phyloP scores from a whole-genome alignment of 768 basidiomycete species.

The Coprinopsis cinerea region DNA sequence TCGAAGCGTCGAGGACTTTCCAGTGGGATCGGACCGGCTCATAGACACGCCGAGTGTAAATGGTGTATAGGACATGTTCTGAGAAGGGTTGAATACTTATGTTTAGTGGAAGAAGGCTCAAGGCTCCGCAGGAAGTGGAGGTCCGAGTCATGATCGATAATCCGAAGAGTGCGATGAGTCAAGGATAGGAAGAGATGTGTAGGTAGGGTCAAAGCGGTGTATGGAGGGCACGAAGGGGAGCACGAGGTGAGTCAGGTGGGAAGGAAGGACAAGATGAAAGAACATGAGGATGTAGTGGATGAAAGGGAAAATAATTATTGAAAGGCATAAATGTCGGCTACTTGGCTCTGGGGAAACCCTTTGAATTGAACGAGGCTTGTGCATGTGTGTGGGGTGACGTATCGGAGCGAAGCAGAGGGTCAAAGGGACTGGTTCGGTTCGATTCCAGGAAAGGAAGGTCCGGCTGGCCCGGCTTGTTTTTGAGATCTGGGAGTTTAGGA shows the following conservation, averaged over 20 bases:
- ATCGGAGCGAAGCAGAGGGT: neutral
- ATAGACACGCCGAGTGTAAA: no score
- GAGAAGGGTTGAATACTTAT: no score
- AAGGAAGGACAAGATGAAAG: neutral
- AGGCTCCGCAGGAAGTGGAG: no score
- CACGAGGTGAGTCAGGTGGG: conserved; percentile 4
- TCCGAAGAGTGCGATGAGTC: no score
- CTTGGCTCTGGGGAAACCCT: neutral
- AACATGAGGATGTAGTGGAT: neutral
- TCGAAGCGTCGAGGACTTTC: no score
- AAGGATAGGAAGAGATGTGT: no score
- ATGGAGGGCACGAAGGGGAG: no score
- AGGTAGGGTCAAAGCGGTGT: no score
- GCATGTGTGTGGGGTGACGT: neutral
- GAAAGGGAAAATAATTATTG: conserved; percentile 4
- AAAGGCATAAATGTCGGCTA: conserved; percentile 2
- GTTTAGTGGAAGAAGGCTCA: no score
- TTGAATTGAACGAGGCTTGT: neutral
- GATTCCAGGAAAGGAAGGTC: neutral
- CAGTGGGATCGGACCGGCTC: no score
- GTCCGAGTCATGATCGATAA: no score
- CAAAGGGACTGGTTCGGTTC: conserved; percentile 2
- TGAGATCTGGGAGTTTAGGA: neutral
- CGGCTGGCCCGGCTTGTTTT: conserved; percentile 1
- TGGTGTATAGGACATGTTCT: no score